Conservation (phyloP, 805 yeast species). For the Nakazawaea anatomiae region DNA sequence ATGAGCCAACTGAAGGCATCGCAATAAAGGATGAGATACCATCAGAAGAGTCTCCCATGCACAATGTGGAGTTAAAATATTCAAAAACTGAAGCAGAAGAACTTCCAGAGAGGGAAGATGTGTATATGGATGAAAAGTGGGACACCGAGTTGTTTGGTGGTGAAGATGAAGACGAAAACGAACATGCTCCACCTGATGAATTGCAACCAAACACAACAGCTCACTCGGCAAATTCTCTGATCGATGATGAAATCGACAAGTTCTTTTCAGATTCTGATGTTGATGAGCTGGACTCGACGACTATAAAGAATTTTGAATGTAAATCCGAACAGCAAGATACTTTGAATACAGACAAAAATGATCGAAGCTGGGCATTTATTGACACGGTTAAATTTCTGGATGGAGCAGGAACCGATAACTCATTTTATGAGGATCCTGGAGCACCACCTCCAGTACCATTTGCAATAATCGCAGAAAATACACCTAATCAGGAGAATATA, state of each 20-base stretch:
- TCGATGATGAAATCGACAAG: slow-evolving; percentile 23
- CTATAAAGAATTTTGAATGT: slow-evolving; percentile 10
- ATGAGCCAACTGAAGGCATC: background rate
- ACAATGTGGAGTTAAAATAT: too few relatives aligned
- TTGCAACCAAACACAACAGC: slow-evolving; percentile 10
- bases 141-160: slow-evolving; percentile 19
- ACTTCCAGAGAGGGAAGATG: slow-evolving; percentile 3
- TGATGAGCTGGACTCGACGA: slow-evolving; percentile 6
- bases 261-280: slow-evolving; percentile 5
- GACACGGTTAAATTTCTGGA: slow-evolving; percentile 41
- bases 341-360: slow-evolving; percentile 2
- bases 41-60: background rate
- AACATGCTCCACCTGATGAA: slow-evolving; percentile 12
- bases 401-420: slow-evolving; percentile 16
- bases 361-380: slow-evolving; percentile 5
- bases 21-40: background rate
- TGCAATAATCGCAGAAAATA: slow-evolving; percentile 32
- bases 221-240: slow-evolving; percentile 21
- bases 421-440: slow-evolving; percentile 70
- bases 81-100: slow-evolving; percentile 2
- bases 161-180: slow-evolving; percentile 12
- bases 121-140: slow-evolving; percentile 4
- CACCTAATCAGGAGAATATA: slow-evolving; percentile 15
- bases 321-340: slow-evolving; percentile 7
- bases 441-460: slow-evolving; percentile 69